A percentile compares a stretch with the other conserved stretches of the same genome.
Evolutionary conservation across 73 alveolate species (phyloP).

Genomic region (Tetrahymena thermophila): DNA sequence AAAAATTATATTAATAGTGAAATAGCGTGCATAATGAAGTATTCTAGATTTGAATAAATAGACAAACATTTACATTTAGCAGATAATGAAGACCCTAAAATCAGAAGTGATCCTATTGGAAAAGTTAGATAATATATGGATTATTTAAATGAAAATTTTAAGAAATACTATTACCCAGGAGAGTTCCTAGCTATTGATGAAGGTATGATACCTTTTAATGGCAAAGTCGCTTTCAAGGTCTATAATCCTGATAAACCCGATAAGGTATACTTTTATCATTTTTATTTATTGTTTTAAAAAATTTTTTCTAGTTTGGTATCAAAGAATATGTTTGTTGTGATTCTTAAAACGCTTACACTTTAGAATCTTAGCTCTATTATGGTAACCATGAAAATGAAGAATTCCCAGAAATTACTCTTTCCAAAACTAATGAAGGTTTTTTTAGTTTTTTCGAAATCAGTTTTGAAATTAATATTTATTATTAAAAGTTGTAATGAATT

Average conservation of each 20-base stretch:
- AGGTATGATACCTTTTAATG: slow-evolving; percentile 54
- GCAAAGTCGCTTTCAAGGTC: slow-evolving; percentile 43
- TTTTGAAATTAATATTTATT: background rate
- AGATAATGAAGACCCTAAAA: slow-evolving; percentile 38
- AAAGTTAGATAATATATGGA: slow-evolving; percentile 43
- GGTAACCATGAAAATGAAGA: slow-evolving; percentile 30
- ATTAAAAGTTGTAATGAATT: background rate
- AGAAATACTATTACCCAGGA: slow-evolving; percentile 49
- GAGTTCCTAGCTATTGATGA: slow-evolving; percentile 50
- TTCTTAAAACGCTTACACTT: slow-evolving; percentile 16
- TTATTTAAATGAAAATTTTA: slow-evolving; percentile 39
- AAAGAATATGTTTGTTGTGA: slow-evolving; percentile 38
- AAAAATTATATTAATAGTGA: background rate
- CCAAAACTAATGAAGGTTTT: slow-evolving; percentile 9
- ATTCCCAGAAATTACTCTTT: slow-evolving; percentile 13
- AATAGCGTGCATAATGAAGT: slow-evolving; percentile 8
- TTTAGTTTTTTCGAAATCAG: background rate
- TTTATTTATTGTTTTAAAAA: background rate
- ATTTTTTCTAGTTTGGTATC: slow-evolving; percentile 3
- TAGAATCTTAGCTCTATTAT: slow-evolving; percentile 9
- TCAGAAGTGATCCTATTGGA: slow-evolving; percentile 38
- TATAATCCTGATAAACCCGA: slow-evolving; percentile 52
- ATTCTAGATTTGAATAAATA: slow-evolving; percentile 12
- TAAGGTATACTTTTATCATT: background rate
- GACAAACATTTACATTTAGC: slow-evolving; percentile 32